Percentiles rank a stretch among this genome's conserved stretches.
phyloP scores from a whole-genome alignment of 495 filamentous ascomycete genomes.

The Tuber melanosporum region DNA sequence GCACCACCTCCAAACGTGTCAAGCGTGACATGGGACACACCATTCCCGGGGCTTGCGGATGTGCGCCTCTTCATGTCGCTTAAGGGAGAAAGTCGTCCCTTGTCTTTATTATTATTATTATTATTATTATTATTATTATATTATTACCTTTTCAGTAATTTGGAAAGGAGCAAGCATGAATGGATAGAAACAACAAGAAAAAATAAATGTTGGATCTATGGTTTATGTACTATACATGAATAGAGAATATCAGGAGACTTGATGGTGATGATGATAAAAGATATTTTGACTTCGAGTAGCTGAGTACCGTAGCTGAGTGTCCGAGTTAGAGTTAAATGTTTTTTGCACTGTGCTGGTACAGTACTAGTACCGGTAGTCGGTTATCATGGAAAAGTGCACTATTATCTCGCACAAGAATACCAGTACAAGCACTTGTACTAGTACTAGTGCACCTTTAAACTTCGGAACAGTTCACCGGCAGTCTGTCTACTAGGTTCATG shows the following conservation, averaged over 20 bases:
- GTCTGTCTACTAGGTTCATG: not conserved
- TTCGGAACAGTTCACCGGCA: not conserved
- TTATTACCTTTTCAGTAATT: not conserved
- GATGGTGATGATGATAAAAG: not conserved
- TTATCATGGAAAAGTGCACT: not conserved
- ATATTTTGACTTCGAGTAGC: not conserved
- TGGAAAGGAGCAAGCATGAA: not conserved
- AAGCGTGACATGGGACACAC: not conserved
- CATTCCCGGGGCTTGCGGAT: not conserved
- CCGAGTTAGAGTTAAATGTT: not conserved
- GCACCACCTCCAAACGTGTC: not conserved
- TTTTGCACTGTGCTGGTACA: not conserved
- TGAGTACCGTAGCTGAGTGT: not conserved
- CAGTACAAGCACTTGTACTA: no score
- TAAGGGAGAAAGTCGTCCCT: not conserved
- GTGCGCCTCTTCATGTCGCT: not conserved
- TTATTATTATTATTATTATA: no score
- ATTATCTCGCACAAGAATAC: not conserved
- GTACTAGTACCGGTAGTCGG: not conserved
- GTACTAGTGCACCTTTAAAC: not conserved
- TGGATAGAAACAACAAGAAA: not conserved
- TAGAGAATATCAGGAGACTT: not conserved
- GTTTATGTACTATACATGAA: not conserved
- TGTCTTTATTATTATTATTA: no score
- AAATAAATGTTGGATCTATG: not conserved